phyloP scores from a whole-genome alignment of 768 basidiomycete species.

The Paxillus rubicundulus region DNA sequence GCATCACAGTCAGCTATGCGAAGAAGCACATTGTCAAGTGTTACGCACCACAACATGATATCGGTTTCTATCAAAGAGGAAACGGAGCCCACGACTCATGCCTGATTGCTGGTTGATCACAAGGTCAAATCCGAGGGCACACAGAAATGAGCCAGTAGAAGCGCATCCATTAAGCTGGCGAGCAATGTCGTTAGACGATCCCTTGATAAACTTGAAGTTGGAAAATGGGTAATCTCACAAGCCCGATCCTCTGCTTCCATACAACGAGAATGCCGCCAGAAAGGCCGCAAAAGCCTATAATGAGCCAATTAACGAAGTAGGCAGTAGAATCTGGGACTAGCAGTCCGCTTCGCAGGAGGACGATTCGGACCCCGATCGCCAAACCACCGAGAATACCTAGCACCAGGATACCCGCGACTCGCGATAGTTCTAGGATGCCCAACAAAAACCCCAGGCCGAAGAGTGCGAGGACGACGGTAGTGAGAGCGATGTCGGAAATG shows the following conservation, averaged over 20 bases:
- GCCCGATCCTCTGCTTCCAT: constrained; percentile 44
- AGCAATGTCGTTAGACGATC: not conserved
- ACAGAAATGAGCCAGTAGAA: constrained; percentile 61
- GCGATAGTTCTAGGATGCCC: constrained; percentile 53
- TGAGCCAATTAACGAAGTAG: constrained; percentile 51
- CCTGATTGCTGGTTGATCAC: constrained; percentile 56
- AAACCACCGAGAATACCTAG: constrained; percentile 55
- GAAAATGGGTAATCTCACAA: constrained; percentile 42
- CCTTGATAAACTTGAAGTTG: not conserved
- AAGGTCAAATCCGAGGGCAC: constrained; percentile 55
- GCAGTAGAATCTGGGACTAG: constrained; percentile 37
- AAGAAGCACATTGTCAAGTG: not conserved
- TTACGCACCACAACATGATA: constrained; percentile 52
- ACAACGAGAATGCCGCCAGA: constrained; percentile 42
- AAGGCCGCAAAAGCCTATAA: constrained; percentile 46
- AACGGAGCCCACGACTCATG: constrained; percentile 61
- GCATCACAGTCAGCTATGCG: not conserved
- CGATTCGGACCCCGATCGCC: constrained; percentile 53
- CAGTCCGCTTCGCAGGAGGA: constrained; percentile 49
- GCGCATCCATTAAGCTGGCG: constrained; percentile 47
- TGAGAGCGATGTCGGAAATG: constrained; percentile 51
- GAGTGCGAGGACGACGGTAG: constrained; percentile 45
- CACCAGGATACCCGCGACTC: constrained; percentile 43
- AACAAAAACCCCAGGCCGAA: constrained; percentile 51
- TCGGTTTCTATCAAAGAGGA: constrained; percentile 59